phyloP scores from a whole-genome alignment of 2,329 filamentous ascomycete species.

The Hypoxylon rubiginosum region DNA sequence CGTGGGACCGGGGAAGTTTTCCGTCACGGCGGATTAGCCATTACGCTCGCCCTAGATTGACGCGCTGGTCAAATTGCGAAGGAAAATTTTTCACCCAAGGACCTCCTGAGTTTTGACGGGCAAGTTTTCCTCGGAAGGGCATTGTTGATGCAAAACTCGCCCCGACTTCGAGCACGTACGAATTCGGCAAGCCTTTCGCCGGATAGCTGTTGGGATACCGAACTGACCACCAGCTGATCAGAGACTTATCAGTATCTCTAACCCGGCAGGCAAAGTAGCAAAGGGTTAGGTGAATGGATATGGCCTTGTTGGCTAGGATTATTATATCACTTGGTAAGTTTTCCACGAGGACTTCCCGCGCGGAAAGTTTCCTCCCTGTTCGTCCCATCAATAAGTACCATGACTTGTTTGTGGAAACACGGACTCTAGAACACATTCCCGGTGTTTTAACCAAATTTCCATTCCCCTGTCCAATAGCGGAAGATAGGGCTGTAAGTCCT shows the following conservation, averaged over 20 bases:
- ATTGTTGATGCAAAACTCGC: constrained; percentile 22
- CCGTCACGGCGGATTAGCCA: constrained; percentile 39
- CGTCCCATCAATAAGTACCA: neutral
- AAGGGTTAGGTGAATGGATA: constrained; percentile 25
- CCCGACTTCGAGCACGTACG: constrained; percentile 22
- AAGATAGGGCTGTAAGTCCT: constrained; percentile 21
- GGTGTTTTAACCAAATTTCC: neutral
- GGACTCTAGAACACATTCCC: neutral
- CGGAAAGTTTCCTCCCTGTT: neutral
- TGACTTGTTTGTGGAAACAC: neutral
- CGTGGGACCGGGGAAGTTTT: constrained; percentile 45
- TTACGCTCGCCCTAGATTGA: constrained; percentile 34
- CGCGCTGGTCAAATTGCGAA: constrained; percentile 31
- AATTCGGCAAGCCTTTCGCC: constrained; percentile 33
- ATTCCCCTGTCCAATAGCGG: neutral
- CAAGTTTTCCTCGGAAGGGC: constrained; percentile 8
- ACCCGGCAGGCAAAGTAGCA: constrained; percentile 12
- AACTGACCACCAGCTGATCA: constrained; percentile 28
- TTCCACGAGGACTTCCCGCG: neutral
- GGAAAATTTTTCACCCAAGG: constrained; percentile 40
- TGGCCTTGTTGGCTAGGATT: constrained; percentile 8
- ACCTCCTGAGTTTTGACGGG: constrained; percentile 32
- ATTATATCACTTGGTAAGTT: neutral
- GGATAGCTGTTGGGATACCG: constrained; percentile 19
- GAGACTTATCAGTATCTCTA: constrained; percentile 12